phyloP scores from a whole-genome alignment of 2,329 filamentous ascomycete genomes.

The Penicillium sp. region DNA sequence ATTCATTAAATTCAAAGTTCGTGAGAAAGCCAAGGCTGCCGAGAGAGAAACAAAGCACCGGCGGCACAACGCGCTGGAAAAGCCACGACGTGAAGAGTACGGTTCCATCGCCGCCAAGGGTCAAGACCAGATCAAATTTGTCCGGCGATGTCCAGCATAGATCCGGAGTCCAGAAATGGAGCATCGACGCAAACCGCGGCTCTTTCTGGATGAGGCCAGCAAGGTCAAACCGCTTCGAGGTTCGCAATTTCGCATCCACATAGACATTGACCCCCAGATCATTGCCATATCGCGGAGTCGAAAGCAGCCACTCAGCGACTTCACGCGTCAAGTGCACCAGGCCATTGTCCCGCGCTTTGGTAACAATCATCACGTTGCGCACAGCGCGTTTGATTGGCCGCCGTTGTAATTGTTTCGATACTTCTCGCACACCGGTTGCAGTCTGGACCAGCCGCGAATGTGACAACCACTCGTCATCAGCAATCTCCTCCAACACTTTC shows the following conservation, averaged over 20 bases:
- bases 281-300: constrained; percentile 82
- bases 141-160: constrained; percentile 92
- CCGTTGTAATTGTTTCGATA: constrained; percentile 90
- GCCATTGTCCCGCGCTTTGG: constrained; percentile 92
- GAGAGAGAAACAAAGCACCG: constrained; percentile 85
- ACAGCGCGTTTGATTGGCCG: constrained; percentile 89
- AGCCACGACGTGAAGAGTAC: constrained; percentile 95
- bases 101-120: constrained; percentile 91
- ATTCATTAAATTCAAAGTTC: constrained; percentile 91
- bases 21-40: constrained; percentile 94
- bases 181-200: constrained; percentile 73
- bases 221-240: constrained; percentile 83
- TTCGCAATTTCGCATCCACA: constrained; percentile 90
- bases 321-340: constrained; percentile 86
- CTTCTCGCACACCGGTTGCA: constrained; percentile 88
- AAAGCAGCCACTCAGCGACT: constrained; percentile 80
- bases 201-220: constrained; percentile 69
- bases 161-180: constrained; percentile 94
- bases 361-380: constrained; percentile 95
- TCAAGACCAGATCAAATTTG: constrained; percentile 92
- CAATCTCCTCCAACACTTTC: constrained; percentile 91
- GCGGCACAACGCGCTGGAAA: constrained; percentile 92
- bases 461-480: constrained; percentile 80
- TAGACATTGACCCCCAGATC: constrained; percentile 94
- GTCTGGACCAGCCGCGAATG: constrained; percentile 94